Evolutionary conservation across 805 yeast genomes (phyloP), one percentile per base, ranked within the genome.

Genomic region (Schwanniomyces yamadae): DNA sequence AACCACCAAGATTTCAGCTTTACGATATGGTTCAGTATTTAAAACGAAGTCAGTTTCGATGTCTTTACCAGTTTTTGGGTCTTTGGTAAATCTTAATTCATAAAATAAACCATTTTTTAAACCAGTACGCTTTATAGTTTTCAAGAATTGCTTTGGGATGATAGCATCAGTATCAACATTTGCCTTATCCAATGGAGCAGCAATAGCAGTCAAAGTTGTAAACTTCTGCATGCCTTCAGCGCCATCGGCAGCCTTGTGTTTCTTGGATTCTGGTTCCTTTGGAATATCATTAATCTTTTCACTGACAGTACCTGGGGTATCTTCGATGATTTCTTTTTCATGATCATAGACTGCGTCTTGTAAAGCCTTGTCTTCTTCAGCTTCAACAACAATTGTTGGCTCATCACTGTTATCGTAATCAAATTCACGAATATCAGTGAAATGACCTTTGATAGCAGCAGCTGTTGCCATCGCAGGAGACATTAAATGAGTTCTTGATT

Each of bases 381-480:
- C 45, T 42, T 65, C 69, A 31, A 80, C 57, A 30, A 60, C 58
- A 46, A 87, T 66, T 42, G 78, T 69, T 42, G 95, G 81, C 52
- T 78, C 82, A 46, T 74, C 77, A 45, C 73, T 54, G 28, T 67
- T 75, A 44, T 73, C 68, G 63, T 78, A 84, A 41, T 78, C 69
- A 61, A 76, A 86, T 37, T 86, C 83, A 67, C 99, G 82, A 51
- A 90, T 90, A 59, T 93, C 99, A 30, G 85, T 76, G 54, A 93
- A 82, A 55, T 82, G 88, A 49, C 99, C 99, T 38, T 75, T 77
- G 49, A 93, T 82, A 53, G 90, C 96, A 13, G 99, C 98, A 14
- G 98, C 97, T 21, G 99, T 99, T 31, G 99, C 99, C 99, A 93
- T 93, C 15, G 96, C 96, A 25, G 99, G 99, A 10, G 96, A 87